A percentile compares a stretch with the other conserved stretches of the same genome.
phyloP scores from a whole-genome alignment of 169 alveolate genomes.

The Eimeria maxima region DNA sequence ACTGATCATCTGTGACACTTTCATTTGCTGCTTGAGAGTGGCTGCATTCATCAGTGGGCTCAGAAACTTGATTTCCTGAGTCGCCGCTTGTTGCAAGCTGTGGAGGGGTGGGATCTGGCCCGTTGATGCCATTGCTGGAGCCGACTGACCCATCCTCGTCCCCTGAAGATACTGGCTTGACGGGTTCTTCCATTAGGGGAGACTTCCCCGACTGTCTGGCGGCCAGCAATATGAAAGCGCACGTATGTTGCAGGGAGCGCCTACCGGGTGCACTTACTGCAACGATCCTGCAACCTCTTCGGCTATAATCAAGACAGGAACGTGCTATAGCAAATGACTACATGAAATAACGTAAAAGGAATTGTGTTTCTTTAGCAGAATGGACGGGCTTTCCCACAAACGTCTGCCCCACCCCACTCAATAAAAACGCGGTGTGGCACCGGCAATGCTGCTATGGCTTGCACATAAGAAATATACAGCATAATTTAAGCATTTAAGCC shows the following conservation, averaged over 20 bases:
- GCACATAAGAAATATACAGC: not conserved
- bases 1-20: not conserved
- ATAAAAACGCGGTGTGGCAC: not conserved
- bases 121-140: not conserved
- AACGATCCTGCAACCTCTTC: not conserved
- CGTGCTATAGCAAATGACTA: not conserved
- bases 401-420: not conserved
- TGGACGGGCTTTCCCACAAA: not conserved
- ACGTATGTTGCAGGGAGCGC: not conserved
- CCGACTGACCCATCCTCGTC: not conserved
- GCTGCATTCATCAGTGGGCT: not conserved
- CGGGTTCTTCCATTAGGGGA: conserved; percentile 20
- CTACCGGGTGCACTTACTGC: not conserved
- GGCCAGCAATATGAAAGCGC: not conserved
- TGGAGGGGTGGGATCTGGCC: not conserved
- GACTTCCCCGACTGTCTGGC: not conserved
- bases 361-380: not conserved
- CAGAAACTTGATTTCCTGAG: not conserved
- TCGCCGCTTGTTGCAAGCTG: not conserved
- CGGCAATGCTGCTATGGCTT: not conserved
- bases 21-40: not conserved
- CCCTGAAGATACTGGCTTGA: not conserved
- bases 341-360: not conserved
- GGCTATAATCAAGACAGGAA: not conserved
- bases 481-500: not conserved